A percentile compares a stretch with the other conserved stretches of the same genome.
Conservation (phyloP, 371 early-diverging fungal genomes). For the Circinella minor region DNA sequence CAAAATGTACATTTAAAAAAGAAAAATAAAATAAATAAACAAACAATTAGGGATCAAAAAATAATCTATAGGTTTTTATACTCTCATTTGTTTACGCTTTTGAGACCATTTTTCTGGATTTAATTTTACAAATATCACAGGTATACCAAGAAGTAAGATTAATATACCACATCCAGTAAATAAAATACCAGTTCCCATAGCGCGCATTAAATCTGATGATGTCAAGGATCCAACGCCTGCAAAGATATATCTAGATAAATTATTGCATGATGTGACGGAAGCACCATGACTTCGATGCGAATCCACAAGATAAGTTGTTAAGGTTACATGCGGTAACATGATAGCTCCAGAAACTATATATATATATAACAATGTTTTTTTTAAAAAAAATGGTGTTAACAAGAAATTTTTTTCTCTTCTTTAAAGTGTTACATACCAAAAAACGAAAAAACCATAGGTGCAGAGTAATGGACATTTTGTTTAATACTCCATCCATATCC, state of each 20-base stretch:
- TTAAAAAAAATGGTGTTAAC: background rate
- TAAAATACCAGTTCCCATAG: slow-evolving; percentile 35
- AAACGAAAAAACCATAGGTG: slow-evolving; percentile 40
- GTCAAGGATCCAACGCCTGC: slow-evolving; percentile 48
- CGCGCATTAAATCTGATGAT: slow-evolving; percentile 33
- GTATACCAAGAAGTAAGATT: slow-evolving; percentile 8
- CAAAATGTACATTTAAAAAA: no score
- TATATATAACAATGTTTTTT: background rate
- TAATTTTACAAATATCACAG: slow-evolving; percentile 9
- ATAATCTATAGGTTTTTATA: no score
- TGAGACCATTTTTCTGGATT: slow-evolving; percentile 8
- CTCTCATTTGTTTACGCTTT: background rate
- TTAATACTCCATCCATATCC: slow-evolving; percentile 52
- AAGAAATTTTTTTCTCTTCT: no score
- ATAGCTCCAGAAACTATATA: slow-evolving; percentile 36
- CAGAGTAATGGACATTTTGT: slow-evolving; percentile 44
- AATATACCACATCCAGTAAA: slow-evolving; percentile 34
- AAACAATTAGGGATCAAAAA: no score
- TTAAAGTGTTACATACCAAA: slow-evolving; percentile 25
- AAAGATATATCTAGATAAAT: slow-evolving; percentile 42
- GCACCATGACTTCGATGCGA: slow-evolving; percentile 45
- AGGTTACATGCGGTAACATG: slow-evolving; percentile 42
- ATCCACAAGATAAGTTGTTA: slow-evolving; percentile 49
- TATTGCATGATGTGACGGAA: slow-evolving; percentile 55
- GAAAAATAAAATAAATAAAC: no score